Evolutionary conservation across 129 eudicot genomes (phyloP).

Genomic region (Lonicera japonica): DNA sequence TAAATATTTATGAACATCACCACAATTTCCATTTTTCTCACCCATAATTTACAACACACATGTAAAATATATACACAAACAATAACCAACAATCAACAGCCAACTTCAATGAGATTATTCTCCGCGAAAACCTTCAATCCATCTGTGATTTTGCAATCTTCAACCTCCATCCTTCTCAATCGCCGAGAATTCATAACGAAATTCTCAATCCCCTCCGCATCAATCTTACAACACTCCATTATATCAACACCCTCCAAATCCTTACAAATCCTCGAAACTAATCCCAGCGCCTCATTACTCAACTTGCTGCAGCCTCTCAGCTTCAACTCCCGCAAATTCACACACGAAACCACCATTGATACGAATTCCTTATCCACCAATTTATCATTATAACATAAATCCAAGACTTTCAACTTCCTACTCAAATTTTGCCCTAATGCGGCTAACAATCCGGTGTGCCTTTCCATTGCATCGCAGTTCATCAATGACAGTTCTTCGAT

Average conservation of each 20-base stretch:
- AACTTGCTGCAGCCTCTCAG: constrained; percentile 53
- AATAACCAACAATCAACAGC: constrained; percentile 11
- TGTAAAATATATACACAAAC: too few species aligned
- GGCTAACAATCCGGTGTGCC: constrained; percentile 47
- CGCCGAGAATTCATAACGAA: constrained; percentile 28
- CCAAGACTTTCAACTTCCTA: constrained; percentile 35
- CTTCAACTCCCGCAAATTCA: constrained; percentile 34
- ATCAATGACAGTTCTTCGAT: constrained; percentile 64
- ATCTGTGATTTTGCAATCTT: constrained; percentile 46
- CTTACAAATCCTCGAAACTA: constrained; percentile 52
- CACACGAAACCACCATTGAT: constrained; percentile 58
- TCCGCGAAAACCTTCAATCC: constrained; percentile 32
- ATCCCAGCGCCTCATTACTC: constrained; percentile 25
- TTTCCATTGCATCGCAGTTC: constrained; percentile 57
- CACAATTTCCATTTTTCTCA: too few species aligned
- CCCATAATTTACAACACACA: too few species aligned
- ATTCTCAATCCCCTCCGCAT: constrained; percentile 42
- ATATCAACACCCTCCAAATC: constrained; percentile 51
- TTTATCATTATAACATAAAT: constrained; percentile 56
- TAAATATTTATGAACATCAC: too few species aligned
- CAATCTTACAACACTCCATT: constrained; percentile 41
- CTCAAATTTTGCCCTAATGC: constrained; percentile 57
- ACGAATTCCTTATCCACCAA: constrained; percentile 54
- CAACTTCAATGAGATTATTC: constrained; percentile 36
- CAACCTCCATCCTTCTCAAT: constrained; percentile 48